Evolutionary conservation across 495 filamentous ascomycete genomes (phyloP).

Genomic region (Penicillium coprophilum): DNA sequence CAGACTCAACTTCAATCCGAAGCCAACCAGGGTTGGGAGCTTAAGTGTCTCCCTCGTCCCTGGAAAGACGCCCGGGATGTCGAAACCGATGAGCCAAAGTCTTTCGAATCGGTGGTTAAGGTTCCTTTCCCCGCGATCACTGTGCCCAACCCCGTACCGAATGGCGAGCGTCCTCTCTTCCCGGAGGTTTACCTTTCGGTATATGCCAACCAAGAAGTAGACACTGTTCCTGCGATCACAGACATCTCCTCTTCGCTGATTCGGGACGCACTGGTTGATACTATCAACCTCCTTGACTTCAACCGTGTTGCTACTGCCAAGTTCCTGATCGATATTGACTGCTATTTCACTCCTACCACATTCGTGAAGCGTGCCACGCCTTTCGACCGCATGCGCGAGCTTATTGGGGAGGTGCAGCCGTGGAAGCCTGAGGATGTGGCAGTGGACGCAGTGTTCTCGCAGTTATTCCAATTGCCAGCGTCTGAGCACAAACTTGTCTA

Average conservation of each 20-base stretch:
- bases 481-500: conserved; percentile 95
- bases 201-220: conserved; percentile 82
- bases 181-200: conserved; percentile 94
- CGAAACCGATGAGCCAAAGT: conserved; percentile 39
- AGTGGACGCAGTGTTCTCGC: conserved; percentile 94
- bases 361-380: conserved; percentile 92
- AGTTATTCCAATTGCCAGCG: conserved; percentile 81
- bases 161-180: conserved; percentile 74
- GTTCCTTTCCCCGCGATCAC: conserved; percentile 71
- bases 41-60: conserved; percentile 80
- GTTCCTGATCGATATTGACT: conserved; percentile 90
- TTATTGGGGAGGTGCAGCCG: conserved; percentile 60
- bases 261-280: conserved; percentile 84
- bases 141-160: conserved; percentile 70
- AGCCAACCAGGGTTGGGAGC: conserved; percentile 64
- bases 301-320: conserved; percentile 86
- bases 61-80: conserved; percentile 62
- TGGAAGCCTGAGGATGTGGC: conserved; percentile 99
- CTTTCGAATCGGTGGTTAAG: conserved; percentile 59
- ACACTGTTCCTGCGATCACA: conserved; percentile 79
- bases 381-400: conserved; percentile 82
- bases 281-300: conserved; percentile 90
- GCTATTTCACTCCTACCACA: conserved; percentile 82
- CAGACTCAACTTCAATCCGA: conserved; percentile 81
- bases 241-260: conserved; percentile 78